Evolutionary conservation across 2,329 filamentous ascomycete genomes (phyloP).

Genomic region (Ophiostoma sp.): DNA sequence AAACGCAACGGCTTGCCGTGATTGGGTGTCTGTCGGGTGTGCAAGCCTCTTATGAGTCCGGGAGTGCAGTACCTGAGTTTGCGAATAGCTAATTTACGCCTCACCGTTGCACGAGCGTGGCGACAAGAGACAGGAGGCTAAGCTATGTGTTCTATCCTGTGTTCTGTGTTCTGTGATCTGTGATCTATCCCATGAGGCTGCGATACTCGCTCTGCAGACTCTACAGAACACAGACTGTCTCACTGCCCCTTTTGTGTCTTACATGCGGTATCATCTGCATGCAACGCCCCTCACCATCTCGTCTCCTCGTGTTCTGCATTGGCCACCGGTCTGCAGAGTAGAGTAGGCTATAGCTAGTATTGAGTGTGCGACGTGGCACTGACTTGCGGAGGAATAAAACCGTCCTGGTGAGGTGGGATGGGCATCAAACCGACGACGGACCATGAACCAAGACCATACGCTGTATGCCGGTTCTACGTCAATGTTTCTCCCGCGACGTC

Average conservation of each 20-base stretch:
- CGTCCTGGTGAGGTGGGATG: no score
- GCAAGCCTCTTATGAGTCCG: not conserved
- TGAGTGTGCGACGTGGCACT: not conserved
- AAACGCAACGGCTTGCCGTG: not conserved
- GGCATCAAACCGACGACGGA: no score
- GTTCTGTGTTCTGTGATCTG: not conserved
- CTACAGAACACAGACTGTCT: not conserved
- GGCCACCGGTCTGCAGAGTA: not conserved
- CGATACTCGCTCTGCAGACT: not conserved
- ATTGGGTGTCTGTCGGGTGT: not conserved
- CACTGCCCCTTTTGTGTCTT: slow-evolving; percentile 13
- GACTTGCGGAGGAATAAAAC: not conserved
- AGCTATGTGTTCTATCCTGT: no score
- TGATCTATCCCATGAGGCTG: not conserved
- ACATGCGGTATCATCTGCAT: not conserved
- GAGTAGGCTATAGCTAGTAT: not conserved
- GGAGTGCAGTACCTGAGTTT: not conserved
- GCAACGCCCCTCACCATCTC: not conserved
- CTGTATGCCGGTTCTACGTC: no score
- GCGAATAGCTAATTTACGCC: not conserved
- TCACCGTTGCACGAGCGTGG: not conserved
- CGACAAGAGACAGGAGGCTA: not conserved
- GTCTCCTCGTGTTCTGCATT: not conserved
- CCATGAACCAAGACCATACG: no score
- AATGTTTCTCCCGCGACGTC: not conserved